Base-by-base conservation (phyloP, 805 yeast genomes). In the Alloascoidea hylecoeti region DNA sequence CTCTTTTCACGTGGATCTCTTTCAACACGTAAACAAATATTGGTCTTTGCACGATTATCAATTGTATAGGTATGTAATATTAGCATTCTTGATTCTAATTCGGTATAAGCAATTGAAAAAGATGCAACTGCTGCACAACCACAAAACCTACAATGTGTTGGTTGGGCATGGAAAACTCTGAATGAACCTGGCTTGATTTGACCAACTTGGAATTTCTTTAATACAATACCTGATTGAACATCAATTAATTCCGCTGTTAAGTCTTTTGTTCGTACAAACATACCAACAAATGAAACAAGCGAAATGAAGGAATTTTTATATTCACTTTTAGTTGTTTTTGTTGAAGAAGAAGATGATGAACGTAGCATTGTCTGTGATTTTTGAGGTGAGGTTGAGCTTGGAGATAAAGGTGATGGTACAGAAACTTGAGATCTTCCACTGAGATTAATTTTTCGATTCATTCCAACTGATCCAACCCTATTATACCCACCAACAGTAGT, bases 1-100 rank as follows among this genome's bases (percentile, higher is more conserved):
- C 95, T 72, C 30, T 83, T 82, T 57, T 85, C 96, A 49, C 94
- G 70, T 2, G 89, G 84, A 56, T 85, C 96, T 69, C 96, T 78
- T 56, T 85, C 96, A 32, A 82, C 94, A 56, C 95, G 72, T 39
- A 85, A 57, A 55, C 96, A 85, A 33, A 85, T 85, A 46, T 72
- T 78, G 40, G 73, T 79, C 49, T 81, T 80, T 5, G 94, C 85
- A 41, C 77, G 65, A 50, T 79, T 80, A 42, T 77, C 82, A 35
- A 78, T 72, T 34, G 71, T 71, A 49, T 74, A 78, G 0, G 92
- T 78, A 49, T 84, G 95, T 60, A 82, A 60, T 4, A 79, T 74
- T 38, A 82, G 54, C 5, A 73, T 68, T 3, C 66, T 66, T 2
- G 66, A 60, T 41, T 72, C 78, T 17, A 54, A 50, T 44, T 77